Conservation (phyloP, 1,284 basidiomycete species). For the Leccinum griseonigrum region DNA sequence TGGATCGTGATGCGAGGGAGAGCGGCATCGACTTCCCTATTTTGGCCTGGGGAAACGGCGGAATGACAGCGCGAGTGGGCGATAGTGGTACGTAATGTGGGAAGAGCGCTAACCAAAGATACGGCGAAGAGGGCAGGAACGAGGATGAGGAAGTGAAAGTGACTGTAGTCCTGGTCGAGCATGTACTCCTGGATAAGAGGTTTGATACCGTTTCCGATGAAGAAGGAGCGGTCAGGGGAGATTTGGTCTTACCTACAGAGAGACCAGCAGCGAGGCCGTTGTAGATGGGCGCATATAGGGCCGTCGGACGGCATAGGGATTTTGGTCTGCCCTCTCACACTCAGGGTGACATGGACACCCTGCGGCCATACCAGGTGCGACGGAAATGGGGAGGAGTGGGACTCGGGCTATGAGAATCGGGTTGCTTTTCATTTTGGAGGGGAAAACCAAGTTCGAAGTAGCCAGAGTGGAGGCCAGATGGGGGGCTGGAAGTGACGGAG, state of each 20-base stretch:
- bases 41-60: conserved; percentile 55
- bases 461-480: conserved; percentile 25
- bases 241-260: conserved; percentile 46
- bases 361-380: conserved; percentile 36
- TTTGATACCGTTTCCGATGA: conserved; percentile 56
- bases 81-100: conserved; percentile 38
- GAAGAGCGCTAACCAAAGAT: conserved; percentile 52
- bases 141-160: conserved; percentile 64
- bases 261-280: conserved; percentile 69
- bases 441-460: conserved; percentile 23
- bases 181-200: conserved; percentile 63
- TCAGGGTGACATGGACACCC: conserved; percentile 27
- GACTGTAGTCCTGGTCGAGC: conserved; percentile 60
- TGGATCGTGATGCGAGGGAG: conserved; percentile 76
- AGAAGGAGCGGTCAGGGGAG: conserved; percentile 38
- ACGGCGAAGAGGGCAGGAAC: conserved; percentile 72
- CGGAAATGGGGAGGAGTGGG: conserved; percentile 21
- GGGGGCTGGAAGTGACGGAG: conserved; percentile 17
- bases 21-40: conserved; percentile 55
- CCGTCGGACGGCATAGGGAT: conserved; percentile 47
- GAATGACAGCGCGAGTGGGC: conserved; percentile 75
- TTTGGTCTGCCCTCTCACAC: conserved; percentile 49
- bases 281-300: conserved; percentile 75
- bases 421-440: conserved; percentile 18
- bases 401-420: conserved; percentile 6